Evolutionary conservation across 2,329 filamentous ascomycete genomes (phyloP).

Genomic region (Xylariaceae sp.): DNA sequence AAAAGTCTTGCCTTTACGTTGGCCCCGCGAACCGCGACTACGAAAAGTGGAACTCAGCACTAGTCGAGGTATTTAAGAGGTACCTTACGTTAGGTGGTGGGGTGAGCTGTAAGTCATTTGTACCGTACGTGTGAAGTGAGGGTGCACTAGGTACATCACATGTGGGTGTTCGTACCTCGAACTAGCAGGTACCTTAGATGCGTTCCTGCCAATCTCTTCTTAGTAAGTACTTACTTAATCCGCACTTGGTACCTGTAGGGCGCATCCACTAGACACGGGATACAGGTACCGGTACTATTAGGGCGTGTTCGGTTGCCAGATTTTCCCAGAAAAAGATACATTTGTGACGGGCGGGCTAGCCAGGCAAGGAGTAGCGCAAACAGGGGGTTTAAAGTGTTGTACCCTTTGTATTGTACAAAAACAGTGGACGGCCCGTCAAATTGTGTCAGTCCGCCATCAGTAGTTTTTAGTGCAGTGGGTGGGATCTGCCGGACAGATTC

Average conservation of each 20-base stretch:
- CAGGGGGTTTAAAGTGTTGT: no score
- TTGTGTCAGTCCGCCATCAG: no score
- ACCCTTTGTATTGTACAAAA: no score
- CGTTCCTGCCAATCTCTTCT: background rate
- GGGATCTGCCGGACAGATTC: no score
- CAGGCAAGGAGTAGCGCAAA: no score
- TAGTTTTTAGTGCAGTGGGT: no score
- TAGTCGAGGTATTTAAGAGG: background rate
- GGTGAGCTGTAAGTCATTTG: background rate
- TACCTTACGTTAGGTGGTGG: background rate
- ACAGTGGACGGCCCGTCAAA: no score
- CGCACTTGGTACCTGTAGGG: background rate
- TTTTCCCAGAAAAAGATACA: no score
- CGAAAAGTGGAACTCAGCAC: background rate
- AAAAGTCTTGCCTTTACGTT: background rate
- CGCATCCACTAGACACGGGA: background rate
- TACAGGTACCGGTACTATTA: background rate
- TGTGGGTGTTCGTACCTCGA: background rate
- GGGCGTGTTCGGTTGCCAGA: no score
- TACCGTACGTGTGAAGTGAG: background rate
- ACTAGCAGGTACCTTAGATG: background rate
- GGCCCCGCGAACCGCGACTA: background rate
- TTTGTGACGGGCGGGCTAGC: no score
- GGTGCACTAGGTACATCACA: background rate
- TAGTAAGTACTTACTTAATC: background rate